phyloP scores from a whole-genome alignment of 2,329 filamentous ascomycete genomes.

The Aspergillus pseudoglaucus region DNA sequence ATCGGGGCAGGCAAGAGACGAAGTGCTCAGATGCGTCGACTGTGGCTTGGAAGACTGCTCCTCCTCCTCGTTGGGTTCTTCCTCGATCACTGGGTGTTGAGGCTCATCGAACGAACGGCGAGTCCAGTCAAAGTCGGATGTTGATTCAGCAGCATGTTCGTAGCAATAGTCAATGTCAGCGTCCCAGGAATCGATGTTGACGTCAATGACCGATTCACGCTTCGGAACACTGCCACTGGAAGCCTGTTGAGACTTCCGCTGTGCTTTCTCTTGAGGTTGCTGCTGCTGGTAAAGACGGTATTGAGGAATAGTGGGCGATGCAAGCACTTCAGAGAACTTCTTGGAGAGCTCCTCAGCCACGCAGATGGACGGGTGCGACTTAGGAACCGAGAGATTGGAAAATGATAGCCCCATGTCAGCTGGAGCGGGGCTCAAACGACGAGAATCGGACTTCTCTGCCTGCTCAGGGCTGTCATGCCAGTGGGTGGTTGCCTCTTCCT shows the following conservation, averaged over 20 bases:
- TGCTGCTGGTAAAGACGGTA: slow-evolving; percentile 12
- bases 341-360: slow-evolving; percentile 28
- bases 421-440: slow-evolving; percentile 10
- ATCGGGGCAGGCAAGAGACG: slow-evolving; percentile 24
- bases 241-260: slow-evolving; percentile 9
- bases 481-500: slow-evolving; percentile 32
- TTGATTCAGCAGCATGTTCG: slow-evolving; percentile 54
- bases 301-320: slow-evolving; percentile 34
- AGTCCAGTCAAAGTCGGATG: slow-evolving; percentile 56
- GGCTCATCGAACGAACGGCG: slow-evolving; percentile 28
- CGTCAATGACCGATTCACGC: slow-evolving; percentile 16
- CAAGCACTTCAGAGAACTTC: slow-evolving; percentile 41
- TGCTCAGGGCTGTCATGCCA: slow-evolving; percentile 26
- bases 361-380: slow-evolving; percentile 24
- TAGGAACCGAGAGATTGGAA: slow-evolving; percentile 9
- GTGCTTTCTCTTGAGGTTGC: slow-evolving; percentile 9
- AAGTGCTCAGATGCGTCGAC: slow-evolving; percentile 19
- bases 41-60: slow-evolving; percentile 11
- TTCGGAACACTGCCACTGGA: not conserved
- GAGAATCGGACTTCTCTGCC: slow-evolving; percentile 13
- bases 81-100: slow-evolving; percentile 9
- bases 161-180: slow-evolving; percentile 59
- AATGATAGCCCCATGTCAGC: slow-evolving; percentile 6
- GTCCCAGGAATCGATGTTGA: slow-evolving; percentile 48
- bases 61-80: slow-evolving; percentile 7